phyloP scores from a whole-genome alignment of 169 alveolate species.

The Perkinsus olseni region DNA sequence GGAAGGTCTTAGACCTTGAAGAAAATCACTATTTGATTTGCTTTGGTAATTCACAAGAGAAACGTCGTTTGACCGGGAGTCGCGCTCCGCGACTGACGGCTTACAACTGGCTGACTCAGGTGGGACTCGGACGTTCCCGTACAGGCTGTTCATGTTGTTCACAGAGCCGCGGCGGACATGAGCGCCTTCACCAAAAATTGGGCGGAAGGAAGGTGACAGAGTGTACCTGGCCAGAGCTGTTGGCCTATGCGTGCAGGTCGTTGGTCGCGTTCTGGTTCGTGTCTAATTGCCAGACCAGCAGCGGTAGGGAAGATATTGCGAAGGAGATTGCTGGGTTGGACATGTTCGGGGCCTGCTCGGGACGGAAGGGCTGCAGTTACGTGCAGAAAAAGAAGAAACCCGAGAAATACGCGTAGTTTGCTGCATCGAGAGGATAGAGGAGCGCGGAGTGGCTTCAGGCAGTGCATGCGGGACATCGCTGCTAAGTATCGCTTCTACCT shows the following conservation, averaged over 20 bases:
- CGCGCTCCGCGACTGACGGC: no score
- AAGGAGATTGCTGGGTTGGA: neutral
- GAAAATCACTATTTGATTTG: no score
- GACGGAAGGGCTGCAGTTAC: neutral
- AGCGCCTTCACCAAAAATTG: neutral
- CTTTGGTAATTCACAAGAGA: no score
- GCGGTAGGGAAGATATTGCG: neutral
- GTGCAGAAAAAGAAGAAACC: neutral
- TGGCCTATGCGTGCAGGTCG: neutral
- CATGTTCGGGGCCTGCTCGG: neutral
- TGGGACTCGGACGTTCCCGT: neutral
- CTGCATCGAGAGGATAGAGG: no score
- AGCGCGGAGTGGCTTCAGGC: no score
- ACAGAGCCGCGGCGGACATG: neutral
- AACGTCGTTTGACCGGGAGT: no score
- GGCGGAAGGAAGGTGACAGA: neutral
- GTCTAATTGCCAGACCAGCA: neutral
- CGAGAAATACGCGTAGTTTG: neutral
- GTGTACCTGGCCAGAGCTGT: neutral
- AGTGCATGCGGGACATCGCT: neutral
- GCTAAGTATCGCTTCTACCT: neutral
- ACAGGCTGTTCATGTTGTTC: neutral
- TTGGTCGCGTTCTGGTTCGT: neutral
- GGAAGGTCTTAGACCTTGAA: no score
- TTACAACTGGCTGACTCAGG: no score